Evolutionary conservation across 495 filamentous ascomycete genomes (phyloP).

Genomic region (Lasiosphaeria ovina): DNA sequence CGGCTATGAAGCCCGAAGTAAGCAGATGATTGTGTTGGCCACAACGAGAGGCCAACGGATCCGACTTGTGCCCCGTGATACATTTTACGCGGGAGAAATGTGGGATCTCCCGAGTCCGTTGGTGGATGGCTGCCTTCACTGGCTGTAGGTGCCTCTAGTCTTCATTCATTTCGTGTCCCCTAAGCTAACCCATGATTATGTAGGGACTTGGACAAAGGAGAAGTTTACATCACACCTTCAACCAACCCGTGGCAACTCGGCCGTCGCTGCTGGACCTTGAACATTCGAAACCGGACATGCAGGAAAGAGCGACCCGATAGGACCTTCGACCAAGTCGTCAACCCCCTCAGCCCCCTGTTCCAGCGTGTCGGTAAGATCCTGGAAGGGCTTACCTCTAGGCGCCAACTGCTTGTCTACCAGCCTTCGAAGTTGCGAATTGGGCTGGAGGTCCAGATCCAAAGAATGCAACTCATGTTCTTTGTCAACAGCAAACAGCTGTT

Average conservation of each 20-base stretch:
- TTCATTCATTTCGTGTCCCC: too few species aligned
- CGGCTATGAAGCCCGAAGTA: slow-evolving; percentile 36
- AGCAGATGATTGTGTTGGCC: slow-evolving; percentile 40
- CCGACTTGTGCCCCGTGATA: slow-evolving; percentile 35
- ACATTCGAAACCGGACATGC: slow-evolving; percentile 24
- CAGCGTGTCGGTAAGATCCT: slow-evolving; percentile 34
- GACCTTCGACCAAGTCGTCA: slow-evolving; percentile 19
- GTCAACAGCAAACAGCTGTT: slow-evolving; percentile 34
- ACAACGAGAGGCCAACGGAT: slow-evolving; percentile 11
- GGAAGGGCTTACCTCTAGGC: slow-evolving; percentile 33
- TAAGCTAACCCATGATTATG: neutral
- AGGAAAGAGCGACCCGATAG: neutral
- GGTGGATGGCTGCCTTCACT: slow-evolving; percentile 53
- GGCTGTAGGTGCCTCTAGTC: slow-evolving; percentile 39
- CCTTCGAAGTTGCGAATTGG: slow-evolving; percentile 17
- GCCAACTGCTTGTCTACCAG: slow-evolving; percentile 37
- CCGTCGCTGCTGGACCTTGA: slow-evolving; percentile 29
- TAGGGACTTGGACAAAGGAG: slow-evolving; percentile 36
- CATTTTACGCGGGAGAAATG: slow-evolving; percentile 20
- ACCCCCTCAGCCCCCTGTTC: slow-evolving; percentile 30
- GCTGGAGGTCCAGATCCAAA: slow-evolving; percentile 31
- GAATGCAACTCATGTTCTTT: slow-evolving; percentile 41
- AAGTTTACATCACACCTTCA: slow-evolving; percentile 52
- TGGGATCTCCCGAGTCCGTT: slow-evolving; percentile 54
- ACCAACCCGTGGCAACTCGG: slow-evolving; percentile 42